A percentile compares a stretch with the other conserved stretches of the same genome.
Conservation (phyloP, 2,329 filamentous ascomycete species). For the Fusarium cyanostomum region DNA sequence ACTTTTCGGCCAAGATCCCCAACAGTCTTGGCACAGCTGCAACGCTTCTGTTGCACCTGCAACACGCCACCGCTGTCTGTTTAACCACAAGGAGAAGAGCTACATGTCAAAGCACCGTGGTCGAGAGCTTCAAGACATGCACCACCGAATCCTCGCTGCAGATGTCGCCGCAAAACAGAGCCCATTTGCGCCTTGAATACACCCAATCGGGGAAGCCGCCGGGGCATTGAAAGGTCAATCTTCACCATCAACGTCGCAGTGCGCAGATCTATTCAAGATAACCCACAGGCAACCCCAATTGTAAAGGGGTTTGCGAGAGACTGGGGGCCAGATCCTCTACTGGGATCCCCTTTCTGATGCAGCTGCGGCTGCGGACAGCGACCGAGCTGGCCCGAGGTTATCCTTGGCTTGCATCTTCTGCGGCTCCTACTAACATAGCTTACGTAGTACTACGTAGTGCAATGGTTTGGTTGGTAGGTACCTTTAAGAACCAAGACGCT, state of each 20-base stretch:
- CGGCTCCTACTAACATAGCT: too few species aligned
- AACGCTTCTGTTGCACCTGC: constrained; percentile 12
- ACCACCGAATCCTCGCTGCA: background rate
- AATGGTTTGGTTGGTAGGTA: too few species aligned
- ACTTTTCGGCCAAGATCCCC: constrained; percentile 3
- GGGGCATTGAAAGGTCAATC: background rate
- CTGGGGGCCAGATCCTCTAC: background rate
- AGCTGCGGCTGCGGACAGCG: background rate
- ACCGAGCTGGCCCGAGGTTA: background rate
- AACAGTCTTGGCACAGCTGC: constrained; percentile 9
- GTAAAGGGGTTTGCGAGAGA: background rate
- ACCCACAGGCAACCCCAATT: background rate
- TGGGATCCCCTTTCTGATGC: background rate
- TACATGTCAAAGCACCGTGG: background rate
- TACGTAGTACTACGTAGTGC: too few species aligned
- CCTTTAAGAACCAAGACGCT: background rate
- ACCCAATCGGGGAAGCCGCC: constrained; percentile 18
- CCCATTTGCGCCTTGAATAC: too few species aligned
- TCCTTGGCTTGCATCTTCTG: too few species aligned
- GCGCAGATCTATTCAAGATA: background rate
- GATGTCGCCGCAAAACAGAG: constrained; percentile 6
- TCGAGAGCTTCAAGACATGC: background rate
- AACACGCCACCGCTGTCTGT: background rate
- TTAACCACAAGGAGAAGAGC: background rate
- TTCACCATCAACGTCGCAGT: constrained; percentile 4